A percentile compares a stretch with the other conserved stretches of the same genome.
Evolutionary conservation across 1,284 basidiomycete species (phyloP).

Genomic region (Fistulina hepatica): DNA sequence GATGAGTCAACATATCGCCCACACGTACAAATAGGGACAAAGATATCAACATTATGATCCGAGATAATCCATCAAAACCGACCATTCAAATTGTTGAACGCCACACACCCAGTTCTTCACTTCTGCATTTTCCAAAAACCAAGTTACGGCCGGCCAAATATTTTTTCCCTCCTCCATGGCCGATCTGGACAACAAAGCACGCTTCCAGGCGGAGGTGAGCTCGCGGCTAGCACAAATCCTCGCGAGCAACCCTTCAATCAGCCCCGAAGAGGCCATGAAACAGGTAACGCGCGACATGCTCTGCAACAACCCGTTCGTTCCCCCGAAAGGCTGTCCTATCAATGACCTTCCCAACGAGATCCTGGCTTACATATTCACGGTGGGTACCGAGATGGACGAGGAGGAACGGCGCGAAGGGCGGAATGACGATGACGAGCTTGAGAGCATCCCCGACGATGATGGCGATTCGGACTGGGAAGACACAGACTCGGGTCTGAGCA

Average conservation of each 20-base stretch:
- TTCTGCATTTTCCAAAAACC: too few species aligned
- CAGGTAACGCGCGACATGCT: slow-evolving; percentile 20
- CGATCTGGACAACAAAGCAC: too few species aligned
- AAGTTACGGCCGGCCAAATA: too few species aligned
- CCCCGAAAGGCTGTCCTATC: slow-evolving; percentile 41
- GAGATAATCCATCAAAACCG: too few species aligned
- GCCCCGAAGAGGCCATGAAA: not conserved
- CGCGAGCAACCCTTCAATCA: not conserved
- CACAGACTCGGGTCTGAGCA: slow-evolving; percentile 17
- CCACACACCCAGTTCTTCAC: too few species aligned
- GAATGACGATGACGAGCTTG: slow-evolving; percentile 18
- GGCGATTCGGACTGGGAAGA: slow-evolving; percentile 17
- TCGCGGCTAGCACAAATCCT: not conserved
- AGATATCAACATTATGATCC: too few species aligned
- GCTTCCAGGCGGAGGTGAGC: too few species aligned
- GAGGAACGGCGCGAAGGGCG: slow-evolving; percentile 24
- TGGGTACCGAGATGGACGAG: slow-evolving; percentile 32
- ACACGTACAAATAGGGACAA: too few species aligned
- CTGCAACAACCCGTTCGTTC: slow-evolving; percentile 34
- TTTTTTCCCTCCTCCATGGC: too few species aligned
- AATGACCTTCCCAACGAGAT: slow-evolving; percentile 49
- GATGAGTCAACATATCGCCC: too few species aligned
- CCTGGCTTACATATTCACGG: slow-evolving; percentile 43
- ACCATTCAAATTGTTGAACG: too few species aligned
- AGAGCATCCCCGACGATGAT: slow-evolving; percentile 5